These are phyloP conservation scores for Malassezia sp. DNA, from an alignment of 1,284 basidiomycete genomes.

Conservation along the genomic window DNA sequence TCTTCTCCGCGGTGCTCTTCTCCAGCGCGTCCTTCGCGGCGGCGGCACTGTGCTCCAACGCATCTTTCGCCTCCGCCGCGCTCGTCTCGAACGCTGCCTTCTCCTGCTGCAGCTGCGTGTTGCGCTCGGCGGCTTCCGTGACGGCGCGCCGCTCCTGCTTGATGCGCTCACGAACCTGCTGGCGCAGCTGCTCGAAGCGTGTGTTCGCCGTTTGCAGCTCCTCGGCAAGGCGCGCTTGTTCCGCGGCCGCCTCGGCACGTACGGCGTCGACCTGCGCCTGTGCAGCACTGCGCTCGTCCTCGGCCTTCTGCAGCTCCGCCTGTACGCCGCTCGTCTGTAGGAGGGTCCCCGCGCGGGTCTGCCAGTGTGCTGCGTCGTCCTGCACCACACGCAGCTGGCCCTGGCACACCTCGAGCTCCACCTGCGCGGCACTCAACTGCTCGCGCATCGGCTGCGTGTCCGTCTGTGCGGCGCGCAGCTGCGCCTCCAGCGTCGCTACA, in stretches of 20 bases:
- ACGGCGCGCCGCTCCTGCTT: slow-evolving; percentile 27
- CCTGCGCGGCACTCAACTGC: slow-evolving; percentile 57
- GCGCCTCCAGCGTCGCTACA: slow-evolving; percentile 50
- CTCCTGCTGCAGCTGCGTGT: slow-evolving; percentile 44
- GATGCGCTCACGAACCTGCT: slow-evolving; percentile 34
- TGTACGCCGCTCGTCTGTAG: slow-evolving; percentile 76
- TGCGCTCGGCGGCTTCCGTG: slow-evolving; percentile 47
- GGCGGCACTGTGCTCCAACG: no score
- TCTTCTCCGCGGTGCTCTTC: slow-evolving; percentile 1
- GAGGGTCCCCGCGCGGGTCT: slow-evolving; percentile 67
- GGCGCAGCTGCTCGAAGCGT: slow-evolving; percentile 33
- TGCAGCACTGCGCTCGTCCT: slow-evolving; percentile 32
- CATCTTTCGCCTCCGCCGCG: slow-evolving; percentile 19
- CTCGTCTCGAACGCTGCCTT: slow-evolving; percentile 30
- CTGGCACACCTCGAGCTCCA: slow-evolving; percentile 63
- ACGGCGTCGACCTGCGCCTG: slow-evolving; percentile 23
- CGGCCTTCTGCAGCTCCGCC: slow-evolving; percentile 48
- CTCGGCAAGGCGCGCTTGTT: slow-evolving; percentile 2
- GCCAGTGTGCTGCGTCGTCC: slow-evolving; percentile 70
- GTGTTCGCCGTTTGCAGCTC: slow-evolving; percentile 25
- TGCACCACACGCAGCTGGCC: slow-evolving; percentile 62
- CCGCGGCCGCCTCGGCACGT: slow-evolving; percentile 17
- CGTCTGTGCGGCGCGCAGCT: slow-evolving; percentile 48
- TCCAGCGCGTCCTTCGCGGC: slow-evolving; percentile 31
- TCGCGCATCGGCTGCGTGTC: slow-evolving; percentile 68